Conservation (phyloP, 1,284 basidiomycete species). For the Leccinum variabile region DNA sequence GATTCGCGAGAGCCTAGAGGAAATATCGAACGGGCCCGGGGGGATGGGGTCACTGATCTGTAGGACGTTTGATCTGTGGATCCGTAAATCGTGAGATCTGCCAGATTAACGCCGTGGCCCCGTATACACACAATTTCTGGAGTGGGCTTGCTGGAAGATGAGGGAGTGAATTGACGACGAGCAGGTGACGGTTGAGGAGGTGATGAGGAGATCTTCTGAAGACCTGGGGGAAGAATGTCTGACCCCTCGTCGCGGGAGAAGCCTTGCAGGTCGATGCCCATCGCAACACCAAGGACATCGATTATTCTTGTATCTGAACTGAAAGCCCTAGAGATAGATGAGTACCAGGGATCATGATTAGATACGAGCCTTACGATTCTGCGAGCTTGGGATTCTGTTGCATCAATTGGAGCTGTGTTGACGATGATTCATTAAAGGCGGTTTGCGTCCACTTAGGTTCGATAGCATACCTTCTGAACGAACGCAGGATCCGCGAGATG, state of each 20-base stretch:
- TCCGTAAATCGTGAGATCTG: too few species aligned
- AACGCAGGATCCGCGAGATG: constrained; percentile 84
- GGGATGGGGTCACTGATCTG: too few species aligned
- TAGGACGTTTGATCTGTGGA: too few species aligned
- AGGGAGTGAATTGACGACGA: constrained; percentile 43
- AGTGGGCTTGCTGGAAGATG: constrained; percentile 33
- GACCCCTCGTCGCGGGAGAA: constrained; percentile 86
- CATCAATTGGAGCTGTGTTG: constrained; percentile 52
- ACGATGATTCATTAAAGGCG: not conserved
- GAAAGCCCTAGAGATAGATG: constrained; percentile 46
- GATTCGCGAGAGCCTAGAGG: too few species aligned
- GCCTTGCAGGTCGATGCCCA: constrained; percentile 93
- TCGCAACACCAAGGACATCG: constrained; percentile 87
- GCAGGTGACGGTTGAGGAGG: constrained; percentile 42
- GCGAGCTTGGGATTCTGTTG: constrained; percentile 66
- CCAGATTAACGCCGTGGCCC: too few species aligned
- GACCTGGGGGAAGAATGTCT: constrained; percentile 71
- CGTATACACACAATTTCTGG: not conserved
- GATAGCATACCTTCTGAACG: constrained; percentile 55
- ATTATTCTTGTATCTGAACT: constrained; percentile 88
- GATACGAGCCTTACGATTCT: constrained; percentile 41
- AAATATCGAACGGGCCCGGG: too few species aligned
- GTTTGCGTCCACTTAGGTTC: not conserved
- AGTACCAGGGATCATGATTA: constrained; percentile 3
- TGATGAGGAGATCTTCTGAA: constrained; percentile 39